Conservation (phyloP, 2,329 filamentous ascomycete species). For the Teratosphaeria pseudoeucalypti region DNA sequence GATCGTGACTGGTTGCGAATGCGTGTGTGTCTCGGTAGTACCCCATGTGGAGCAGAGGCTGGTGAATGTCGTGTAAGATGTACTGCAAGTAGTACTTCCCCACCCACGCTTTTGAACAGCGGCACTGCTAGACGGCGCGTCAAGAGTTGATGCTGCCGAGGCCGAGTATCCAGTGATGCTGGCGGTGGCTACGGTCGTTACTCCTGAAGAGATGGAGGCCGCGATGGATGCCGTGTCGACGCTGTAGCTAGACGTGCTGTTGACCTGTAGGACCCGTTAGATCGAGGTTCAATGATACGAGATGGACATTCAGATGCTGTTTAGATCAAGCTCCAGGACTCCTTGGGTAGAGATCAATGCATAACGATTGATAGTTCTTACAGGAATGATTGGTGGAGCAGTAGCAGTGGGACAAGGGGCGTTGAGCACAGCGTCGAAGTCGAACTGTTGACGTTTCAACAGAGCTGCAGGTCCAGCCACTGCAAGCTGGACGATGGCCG, state of each 20-base stretch:
- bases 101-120: background rate
- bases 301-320: background rate
- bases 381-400: conserved; percentile 7
- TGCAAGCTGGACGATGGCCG: conserved; percentile 9
- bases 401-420: conserved; percentile 10
- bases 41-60: background rate
- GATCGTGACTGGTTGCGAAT: background rate
- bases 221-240: conserved; percentile 4
- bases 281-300: background rate
- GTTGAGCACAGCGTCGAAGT: conserved; percentile 9
- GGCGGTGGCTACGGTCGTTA: conserved; percentile 11
- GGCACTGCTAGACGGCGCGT: background rate
- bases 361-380: background rate
- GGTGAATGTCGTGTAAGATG: background rate
- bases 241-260: conserved; percentile 4
- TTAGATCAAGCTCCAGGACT: background rate
- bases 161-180: conserved; percentile 4
- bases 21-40: background rate
- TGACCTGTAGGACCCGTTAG: background rate
- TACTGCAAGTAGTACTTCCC: background rate
- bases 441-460: conserved; percentile 12
- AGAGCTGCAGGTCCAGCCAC: conserved; percentile 7
- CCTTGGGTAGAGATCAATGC: background rate
- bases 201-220: conserved; percentile 8
- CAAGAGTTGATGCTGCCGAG: conserved; percentile 5